Base-by-base conservation (phyloP, 495 filamentous ascomycete genomes). In the Aspergillus asperescens region DNA sequence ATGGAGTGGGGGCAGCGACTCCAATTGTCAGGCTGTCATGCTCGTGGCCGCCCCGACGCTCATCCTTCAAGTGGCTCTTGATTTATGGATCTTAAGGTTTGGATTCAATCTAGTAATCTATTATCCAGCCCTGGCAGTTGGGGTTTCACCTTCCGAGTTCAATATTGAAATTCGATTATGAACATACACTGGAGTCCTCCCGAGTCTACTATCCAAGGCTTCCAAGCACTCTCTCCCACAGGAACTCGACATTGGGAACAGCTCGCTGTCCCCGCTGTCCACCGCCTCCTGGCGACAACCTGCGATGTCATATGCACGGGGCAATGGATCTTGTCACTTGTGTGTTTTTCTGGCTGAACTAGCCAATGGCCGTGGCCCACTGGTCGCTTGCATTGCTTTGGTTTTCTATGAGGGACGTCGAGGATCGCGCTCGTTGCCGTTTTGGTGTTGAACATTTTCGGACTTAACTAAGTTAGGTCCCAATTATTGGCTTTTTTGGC, bases 221-320 rank as follows among this genome's bases (percentile, higher is more conserved):
- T 31, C 25, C 24, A 2, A 25, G 3, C 40, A n/a, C 15, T 29
- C 23, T 29, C 41, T 28, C 19, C 25, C 13, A 15, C 10, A 43
- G 23, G 12, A 25, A 6, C 20, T 19, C 41, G 7, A 1, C 20
- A 24, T 29, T 16, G 18, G 15, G 9, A 19, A 45, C 42, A 43
- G 40, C 13, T n/a, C 19, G 8, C 9, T n/a, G 7, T 41, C 23
- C 15, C 18, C 19, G 28, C 38, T n/a, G n/a, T n/a, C n/a, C 38
- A 51, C 50, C 34, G 37, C 41, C 51, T 42, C 48, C 55, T 53
- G 23, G 42, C 43, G 44, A 44, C 43, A 23, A 61, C 43, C 32
- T 56, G 55, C 58, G 59, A 62, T 56, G 59, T 62, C 59, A 58
- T 62, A 58, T 62, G 60, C 60, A 62, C 50, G 56, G 51, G 60